A percentile compares a stretch with the other conserved stretches of the same genome.
Evolutionary conservation across 305 asterid genomes (phyloP).

Genomic region (Solanum aculeatissimum): DNA sequence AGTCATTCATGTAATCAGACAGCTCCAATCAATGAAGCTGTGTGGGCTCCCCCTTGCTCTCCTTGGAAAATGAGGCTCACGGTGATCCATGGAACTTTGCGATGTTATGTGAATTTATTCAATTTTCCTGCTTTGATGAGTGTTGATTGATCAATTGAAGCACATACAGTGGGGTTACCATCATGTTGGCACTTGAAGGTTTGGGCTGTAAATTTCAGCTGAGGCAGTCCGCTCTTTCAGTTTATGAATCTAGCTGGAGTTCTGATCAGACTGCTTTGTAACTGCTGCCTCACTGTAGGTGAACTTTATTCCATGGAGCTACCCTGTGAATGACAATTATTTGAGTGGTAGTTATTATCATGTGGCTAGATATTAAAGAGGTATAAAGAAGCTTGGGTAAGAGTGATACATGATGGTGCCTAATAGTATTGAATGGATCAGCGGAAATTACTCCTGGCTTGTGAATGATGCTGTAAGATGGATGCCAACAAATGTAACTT

Average conservation of each 20-base stretch:
- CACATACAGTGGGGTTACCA: neutral
- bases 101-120: neutral
- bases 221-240: neutral
- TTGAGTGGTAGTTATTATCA: neutral
- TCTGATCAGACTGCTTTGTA: neutral
- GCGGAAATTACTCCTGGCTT: neutral
- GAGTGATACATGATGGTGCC: neutral
- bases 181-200: neutral
- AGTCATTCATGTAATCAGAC: slow-evolving; percentile 1
- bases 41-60: neutral
- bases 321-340: neutral
- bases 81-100: neutral
- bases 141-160: neutral
- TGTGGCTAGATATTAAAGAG: neutral
- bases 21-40: neutral
- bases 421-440: neutral
- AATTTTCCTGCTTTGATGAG: neutral
- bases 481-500: neutral
- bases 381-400: neutral
- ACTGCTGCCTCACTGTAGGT: neutral
- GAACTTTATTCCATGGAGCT: neutral
- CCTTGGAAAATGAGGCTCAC: neutral
- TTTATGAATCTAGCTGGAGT: neutral
- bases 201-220: neutral
- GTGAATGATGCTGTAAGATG: neutral